phyloP scores from a whole-genome alignment of 345 rosid genomes.

The Populus euphratica region DNA sequence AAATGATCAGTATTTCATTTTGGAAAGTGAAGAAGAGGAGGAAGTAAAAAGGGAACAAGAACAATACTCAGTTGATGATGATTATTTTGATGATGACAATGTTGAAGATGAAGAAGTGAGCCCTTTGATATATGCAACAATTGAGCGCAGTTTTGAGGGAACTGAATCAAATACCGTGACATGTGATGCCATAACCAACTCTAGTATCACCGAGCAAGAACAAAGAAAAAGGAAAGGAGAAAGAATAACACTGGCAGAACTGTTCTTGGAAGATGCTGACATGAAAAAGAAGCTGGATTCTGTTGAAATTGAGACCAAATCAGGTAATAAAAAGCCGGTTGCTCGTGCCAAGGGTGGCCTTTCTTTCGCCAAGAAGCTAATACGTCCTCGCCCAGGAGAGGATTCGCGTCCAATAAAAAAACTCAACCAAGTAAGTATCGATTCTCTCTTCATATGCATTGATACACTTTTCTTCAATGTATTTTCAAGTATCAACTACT shows the following conservation, averaged over 20 bases:
- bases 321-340: conserved; percentile 25
- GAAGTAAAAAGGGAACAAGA: conserved; percentile 14
- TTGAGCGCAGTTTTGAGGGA: conserved; percentile 23
- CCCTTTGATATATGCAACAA: conserved; percentile 54
- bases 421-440: conserved; percentile 42
- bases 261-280: conserved; percentile 62
- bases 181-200: conserved; percentile 7
- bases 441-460: neutral
- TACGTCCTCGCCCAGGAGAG: conserved; percentile 44
- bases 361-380: conserved; percentile 59
- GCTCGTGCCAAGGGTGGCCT: conserved; percentile 37
- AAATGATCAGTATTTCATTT: conserved; percentile 22
- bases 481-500: neutral
- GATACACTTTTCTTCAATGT: neutral
- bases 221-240: conserved; percentile 36
- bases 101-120: conserved; percentile 42
- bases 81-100: conserved; percentile 25
- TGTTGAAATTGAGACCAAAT: conserved; percentile 20
- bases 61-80: neutral
- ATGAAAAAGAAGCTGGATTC: conserved; percentile 31
- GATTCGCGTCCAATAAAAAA: conserved; percentile 62
- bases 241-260: conserved; percentile 77
- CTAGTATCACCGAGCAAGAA: conserved; percentile 19
- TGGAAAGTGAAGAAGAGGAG: conserved; percentile 30
- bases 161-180: conserved; percentile 1